Evolutionary conservation across 805 yeast genomes (phyloP).

Genomic region (Pichia ethanolica): DNA sequence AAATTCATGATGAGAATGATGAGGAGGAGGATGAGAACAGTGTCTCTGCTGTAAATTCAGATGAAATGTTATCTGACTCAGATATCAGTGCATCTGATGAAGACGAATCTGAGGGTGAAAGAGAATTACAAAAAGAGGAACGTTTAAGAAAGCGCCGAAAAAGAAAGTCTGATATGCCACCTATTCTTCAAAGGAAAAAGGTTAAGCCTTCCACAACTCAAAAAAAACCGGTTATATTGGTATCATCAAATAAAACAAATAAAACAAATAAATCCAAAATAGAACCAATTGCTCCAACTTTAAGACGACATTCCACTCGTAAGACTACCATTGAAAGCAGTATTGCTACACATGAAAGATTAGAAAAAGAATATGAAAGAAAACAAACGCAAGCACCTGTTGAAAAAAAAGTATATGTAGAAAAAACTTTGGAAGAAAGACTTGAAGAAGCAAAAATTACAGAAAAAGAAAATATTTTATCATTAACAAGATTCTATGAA

Average conservation of each 20-base stretch:
- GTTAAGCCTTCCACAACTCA: background rate
- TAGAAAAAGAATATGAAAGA: constrained; percentile 61
- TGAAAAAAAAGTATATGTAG: constrained; percentile 31
- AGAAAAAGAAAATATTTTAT: constrained; percentile 64
- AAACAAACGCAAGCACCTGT: constrained; percentile 24
- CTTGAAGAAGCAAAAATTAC: constrained; percentile 82
- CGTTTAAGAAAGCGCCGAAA: constrained; percentile 26
- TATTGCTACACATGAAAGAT: constrained; percentile 63
- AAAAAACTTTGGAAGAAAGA: constrained; percentile 63
- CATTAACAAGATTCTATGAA: constrained; percentile 72
- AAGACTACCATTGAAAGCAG: constrained; percentile 71
- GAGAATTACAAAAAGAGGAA: constrained; percentile 29
- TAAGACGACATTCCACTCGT: constrained; percentile 70
- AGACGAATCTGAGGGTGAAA: constrained; percentile 49
- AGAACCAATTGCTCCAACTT: constrained; percentile 29
- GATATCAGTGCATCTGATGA: constrained; percentile 42
- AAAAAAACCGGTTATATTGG: background rate
- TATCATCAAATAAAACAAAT: background rate
- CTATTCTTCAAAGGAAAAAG: constrained; percentile 11
- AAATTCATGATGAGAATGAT: constrained; percentile 24
- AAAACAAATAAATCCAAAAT: background rate
- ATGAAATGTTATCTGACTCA: constrained; percentile 44
- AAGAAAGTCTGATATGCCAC: constrained; percentile 38
- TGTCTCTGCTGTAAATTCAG: constrained; percentile 13
- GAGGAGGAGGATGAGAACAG: constrained; percentile 23